Base-by-base conservation (phyloP, 495 filamentous ascomycete genomes). In the Talaromyces proteolyticus region DNA sequence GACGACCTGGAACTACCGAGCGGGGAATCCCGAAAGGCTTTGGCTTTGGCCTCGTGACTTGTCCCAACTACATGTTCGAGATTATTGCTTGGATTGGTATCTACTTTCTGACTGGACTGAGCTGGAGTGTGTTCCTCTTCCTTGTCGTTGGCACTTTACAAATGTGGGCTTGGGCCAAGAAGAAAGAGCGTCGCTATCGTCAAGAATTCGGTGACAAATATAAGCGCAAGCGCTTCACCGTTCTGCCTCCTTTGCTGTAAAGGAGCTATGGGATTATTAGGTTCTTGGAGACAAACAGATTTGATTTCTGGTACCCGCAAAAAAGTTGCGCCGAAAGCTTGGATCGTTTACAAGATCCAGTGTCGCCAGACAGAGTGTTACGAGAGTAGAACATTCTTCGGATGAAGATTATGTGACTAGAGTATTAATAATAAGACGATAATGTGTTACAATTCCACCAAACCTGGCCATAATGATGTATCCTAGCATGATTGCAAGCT, bases 51-150 rank as follows among this genome's bases (percentile, higher is more conserved):
- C 58, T 80, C 36, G 93, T 97, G 37, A 98, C 93, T 11, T 94
- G 90, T 76, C 93, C 93, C 19, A 98, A 98, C 74, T 98, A 98
- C 70, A 79, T 91, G 70, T 98, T 95, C 60, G 93, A 98, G 75
- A 76, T 85, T 11, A 55, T 93, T 34, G 79, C 89, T 1, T 98
- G 93, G 93, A 46, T 86, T 16, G 90, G 88, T 39, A 73, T 97
- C 14, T 74, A 70, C 63, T 68, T 91, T 41, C 62, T 94, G 19
- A 87, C 85, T 53, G 81, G 77, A 46, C 77, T 88, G 66, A 94
- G 84, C 67, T 85, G 79, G 73, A 81, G 82, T 49, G 84, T 88
- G 1, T 65, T 81, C 7, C 41, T 94, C 18, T 97, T 96, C 62
- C 75, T 84, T 41, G 59, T 69, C 22, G 72, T 86, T 23, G 87